phyloP scores from a whole-genome alignment of 2,329 filamentous ascomycete genomes.

The Penicillium expansum region DNA sequence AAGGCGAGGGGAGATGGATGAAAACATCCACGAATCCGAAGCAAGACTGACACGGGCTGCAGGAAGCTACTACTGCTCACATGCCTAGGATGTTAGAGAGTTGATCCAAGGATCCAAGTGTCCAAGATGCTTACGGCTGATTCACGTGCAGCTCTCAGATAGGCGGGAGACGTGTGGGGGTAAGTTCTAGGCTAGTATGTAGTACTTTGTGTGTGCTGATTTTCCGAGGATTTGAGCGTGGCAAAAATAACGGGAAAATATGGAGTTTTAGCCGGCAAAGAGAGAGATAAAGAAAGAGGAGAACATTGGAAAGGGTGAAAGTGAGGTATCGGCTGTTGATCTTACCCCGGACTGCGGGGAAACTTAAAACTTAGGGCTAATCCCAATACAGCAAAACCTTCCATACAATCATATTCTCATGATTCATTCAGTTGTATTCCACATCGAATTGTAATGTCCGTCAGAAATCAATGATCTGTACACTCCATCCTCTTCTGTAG shows the following conservation, averaged over 20 bases:
- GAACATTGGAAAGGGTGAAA: neutral
- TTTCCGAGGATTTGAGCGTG: neutral
- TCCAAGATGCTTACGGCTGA: neutral
- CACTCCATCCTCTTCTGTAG: slow-evolving; percentile 51
- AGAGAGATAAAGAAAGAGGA: neutral
- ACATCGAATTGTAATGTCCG: neutral
- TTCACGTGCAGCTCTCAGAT: neutral
- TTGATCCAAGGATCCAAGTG: neutral
- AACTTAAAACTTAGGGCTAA: neutral
- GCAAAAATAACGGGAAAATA: neutral
- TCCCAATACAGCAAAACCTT: neutral
- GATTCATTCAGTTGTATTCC: neutral
- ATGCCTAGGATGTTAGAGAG: neutral
- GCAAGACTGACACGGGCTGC: neutral
- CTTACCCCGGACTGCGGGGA: slow-evolving; percentile 10
- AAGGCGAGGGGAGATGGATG: slow-evolving; percentile 13
- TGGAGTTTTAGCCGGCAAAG: neutral
- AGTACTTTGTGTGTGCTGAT: neutral
- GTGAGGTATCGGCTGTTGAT: neutral
- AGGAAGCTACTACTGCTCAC: neutral
- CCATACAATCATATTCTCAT: neutral
- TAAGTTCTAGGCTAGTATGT: neutral
- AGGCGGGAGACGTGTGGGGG: neutral
- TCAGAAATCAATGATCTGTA: neutral
- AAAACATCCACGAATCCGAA: slow-evolving; percentile 26